Percentiles rank a stretch among this genome's conserved stretches.
Conservation (phyloP, 1,139 yeast genomes). For the Geotrichum histeridarum region DNA sequence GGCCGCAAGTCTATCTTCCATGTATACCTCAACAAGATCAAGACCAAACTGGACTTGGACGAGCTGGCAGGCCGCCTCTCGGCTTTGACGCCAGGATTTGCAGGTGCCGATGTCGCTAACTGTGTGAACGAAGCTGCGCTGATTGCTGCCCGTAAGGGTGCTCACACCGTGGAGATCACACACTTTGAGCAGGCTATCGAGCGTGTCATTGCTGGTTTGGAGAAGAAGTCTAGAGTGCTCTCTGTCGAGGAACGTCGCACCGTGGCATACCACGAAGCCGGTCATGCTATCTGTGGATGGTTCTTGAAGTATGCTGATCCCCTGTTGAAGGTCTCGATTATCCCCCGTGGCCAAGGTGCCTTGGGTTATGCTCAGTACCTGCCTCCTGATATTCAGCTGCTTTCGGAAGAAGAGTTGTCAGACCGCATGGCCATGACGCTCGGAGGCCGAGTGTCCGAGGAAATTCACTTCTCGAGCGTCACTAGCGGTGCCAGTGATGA, state of each 20-base stretch:
- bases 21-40: conserved; percentile 73
- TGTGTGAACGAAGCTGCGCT: conserved; percentile 96
- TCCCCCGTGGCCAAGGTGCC: conserved; percentile 95
- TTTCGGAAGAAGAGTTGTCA: conserved; percentile 67
- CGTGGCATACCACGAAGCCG: conserved; percentile 97
- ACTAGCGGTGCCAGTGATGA: conserved; percentile 96
- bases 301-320: conserved; percentile 85
- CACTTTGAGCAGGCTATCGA: conserved; percentile 96
- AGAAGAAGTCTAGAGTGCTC: conserved; percentile 78
- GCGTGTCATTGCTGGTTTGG: conserved; percentile 93
- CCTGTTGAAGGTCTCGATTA: conserved; percentile 84
- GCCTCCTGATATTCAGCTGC: conserved; percentile 85
- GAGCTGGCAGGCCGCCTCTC: conserved; percentile 80
- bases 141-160: conserved; percentile 84
- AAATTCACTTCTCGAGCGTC: conserved; percentile 79
- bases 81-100: conserved; percentile 93
- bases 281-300: conserved; percentile 99
- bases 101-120: conserved; percentile 97
- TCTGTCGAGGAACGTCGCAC: conserved; percentile 82
- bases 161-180: conserved; percentile 56
- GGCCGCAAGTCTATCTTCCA: conserved; percentile 88
- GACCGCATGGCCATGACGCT: conserved; percentile 95
- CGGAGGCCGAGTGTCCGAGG: conserved; percentile 96
- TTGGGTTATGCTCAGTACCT: conserved; percentile 96
- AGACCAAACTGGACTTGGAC: conserved; percentile 46